phyloP scores from a whole-genome alignment of 2,329 filamentous ascomycete species.

The Calonectria hongkongensis region DNA sequence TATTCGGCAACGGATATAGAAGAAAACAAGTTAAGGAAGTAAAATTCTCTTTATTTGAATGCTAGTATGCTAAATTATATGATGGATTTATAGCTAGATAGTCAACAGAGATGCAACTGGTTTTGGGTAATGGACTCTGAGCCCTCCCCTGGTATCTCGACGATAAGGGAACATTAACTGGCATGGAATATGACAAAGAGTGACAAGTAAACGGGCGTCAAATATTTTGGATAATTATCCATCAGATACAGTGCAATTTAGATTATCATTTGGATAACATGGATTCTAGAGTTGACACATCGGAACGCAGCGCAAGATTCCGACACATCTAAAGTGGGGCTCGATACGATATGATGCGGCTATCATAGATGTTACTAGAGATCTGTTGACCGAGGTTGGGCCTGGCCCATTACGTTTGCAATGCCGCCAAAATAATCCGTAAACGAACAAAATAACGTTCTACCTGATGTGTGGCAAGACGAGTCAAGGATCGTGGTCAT shows the following conservation, averaged over 20 bases:
- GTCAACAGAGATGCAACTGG: neutral
- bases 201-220: neutral
- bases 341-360: neutral
- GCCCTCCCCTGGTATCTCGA: too few species aligned
- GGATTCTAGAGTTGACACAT: neutral
- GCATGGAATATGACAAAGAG: neutral
- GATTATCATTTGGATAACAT: neutral
- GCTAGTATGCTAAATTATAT: neutral
- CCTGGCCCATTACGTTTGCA: neutral
- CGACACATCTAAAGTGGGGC: constrained; percentile 1
- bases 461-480: constrained; percentile 9
- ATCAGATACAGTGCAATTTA: neutral
- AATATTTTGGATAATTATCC: neutral
- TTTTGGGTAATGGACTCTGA: neutral
- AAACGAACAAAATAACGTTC: constrained; percentile 32
- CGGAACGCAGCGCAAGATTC: constrained; percentile 1
- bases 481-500: constrained; percentile 20
- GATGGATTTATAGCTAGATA: neutral
- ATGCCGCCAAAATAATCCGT: constrained; percentile 17
- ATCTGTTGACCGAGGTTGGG: constrained; percentile 1
- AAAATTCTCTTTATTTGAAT: neutral
- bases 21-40: neutral
- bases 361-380: neutral
- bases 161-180: neutral
- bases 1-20: neutral